A percentile compares a stretch with the other conserved stretches of the same genome.
These are phyloP conservation scores for Eudorina sp. DNA, from an alignment of 139 green algal species.

Conservation along the genomic window DNA sequence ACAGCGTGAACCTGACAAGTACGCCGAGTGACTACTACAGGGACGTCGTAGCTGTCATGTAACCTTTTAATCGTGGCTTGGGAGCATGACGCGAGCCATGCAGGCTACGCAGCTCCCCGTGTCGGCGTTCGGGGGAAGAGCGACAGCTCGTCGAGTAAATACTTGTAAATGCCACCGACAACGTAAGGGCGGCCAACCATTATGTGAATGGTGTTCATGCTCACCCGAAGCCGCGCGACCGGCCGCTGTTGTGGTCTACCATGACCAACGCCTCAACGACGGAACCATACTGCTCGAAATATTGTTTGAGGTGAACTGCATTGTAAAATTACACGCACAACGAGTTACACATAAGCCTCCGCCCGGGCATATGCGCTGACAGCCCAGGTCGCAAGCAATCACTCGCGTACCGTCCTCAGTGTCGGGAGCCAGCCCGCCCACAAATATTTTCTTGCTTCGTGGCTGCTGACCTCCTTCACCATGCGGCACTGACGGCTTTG, in stretches of 20 bases:
- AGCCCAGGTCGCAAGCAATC: background rate
- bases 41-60: too few species aligned
- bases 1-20: too few species aligned
- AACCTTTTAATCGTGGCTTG: too few species aligned
- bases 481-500: slow-evolving; percentile 85
- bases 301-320: slow-evolving; percentile 68
- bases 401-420: slow-evolving; percentile 78
- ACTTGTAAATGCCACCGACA: too few species aligned
- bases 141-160: too few species aligned
- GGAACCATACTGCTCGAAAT: slow-evolving; percentile 92
- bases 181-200: too few species aligned
- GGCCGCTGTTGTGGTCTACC: slow-evolving; percentile 82
- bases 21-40: too few species aligned
- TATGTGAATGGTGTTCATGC: too few species aligned
- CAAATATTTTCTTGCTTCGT: slow-evolving; percentile 89
- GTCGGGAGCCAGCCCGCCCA: slow-evolving; percentile 87
- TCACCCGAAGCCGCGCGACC: slow-evolving; percentile 88
- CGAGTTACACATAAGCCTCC: background rate
- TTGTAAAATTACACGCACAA: background rate
- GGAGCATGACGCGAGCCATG: too few species aligned
- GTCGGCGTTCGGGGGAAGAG: too few species aligned
- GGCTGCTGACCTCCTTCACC: slow-evolving; percentile 66
- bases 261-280: slow-evolving; percentile 88
- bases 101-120: too few species aligned
- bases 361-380: background rate